These are phyloP conservation scores for Melaleuca quinquenervia DNA, from an alignment of 345 rosid genomes.

Conservation along the genomic window DNA sequence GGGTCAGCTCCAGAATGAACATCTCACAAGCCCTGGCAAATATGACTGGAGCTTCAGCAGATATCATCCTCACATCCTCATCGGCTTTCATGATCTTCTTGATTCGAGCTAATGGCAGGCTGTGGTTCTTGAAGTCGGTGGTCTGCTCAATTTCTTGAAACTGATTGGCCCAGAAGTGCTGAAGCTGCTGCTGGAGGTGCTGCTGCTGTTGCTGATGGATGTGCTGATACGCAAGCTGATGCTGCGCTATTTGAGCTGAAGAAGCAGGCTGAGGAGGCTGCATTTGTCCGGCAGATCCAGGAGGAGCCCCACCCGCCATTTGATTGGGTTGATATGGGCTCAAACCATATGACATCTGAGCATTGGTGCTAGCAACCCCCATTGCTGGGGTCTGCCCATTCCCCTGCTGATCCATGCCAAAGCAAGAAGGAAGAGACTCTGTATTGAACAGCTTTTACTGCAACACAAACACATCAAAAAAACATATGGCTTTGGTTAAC, in stretches of 20 bases:
- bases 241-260: slow-evolving; percentile 3
- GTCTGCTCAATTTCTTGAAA: slow-evolving; percentile 24
- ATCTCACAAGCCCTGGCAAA: slow-evolving; percentile 33
- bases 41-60: slow-evolving; percentile 28
- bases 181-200: slow-evolving; percentile 28
- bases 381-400: background rate
- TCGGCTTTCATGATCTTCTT: slow-evolving; percentile 37
- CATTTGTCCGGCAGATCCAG: slow-evolving; percentile 10
- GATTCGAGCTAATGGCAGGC: slow-evolving; percentile 27
- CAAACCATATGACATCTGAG: slow-evolving; percentile 15
- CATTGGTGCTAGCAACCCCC: background rate
- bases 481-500: background rate
- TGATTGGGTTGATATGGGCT: slow-evolving; percentile 16
- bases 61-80: slow-evolving; percentile 33
- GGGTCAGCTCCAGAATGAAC: slow-evolving; percentile 28
- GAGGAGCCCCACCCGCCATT: slow-evolving; percentile 5
- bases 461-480: background rate
- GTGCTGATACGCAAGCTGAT: slow-evolving; percentile 29
- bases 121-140: slow-evolving; percentile 26
- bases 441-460: background rate
- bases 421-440: background rate
- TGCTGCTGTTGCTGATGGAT: slow-evolving; percentile 30
- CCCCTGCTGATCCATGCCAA: slow-evolving; percentile 24
- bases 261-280: background rate
- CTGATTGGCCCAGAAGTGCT: slow-evolving; percentile 21